Evolutionary conservation across 2,329 filamentous ascomycete species (phyloP).

Genomic region (Aaosphaeria arxii): DNA sequence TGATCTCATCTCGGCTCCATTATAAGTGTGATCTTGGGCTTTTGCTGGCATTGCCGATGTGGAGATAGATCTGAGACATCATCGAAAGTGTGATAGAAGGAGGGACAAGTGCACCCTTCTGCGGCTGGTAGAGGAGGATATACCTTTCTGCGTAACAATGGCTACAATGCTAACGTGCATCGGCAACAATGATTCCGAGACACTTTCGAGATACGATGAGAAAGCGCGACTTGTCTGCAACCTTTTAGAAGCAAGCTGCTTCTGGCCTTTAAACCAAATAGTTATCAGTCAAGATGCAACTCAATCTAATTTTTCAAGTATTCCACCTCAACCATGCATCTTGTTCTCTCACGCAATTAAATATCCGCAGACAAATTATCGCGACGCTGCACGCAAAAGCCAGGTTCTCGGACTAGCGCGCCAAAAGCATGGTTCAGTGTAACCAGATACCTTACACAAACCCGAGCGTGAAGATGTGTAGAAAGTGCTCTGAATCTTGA

Average conservation of each 20-base stretch:
- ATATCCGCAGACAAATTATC: constrained; percentile 30
- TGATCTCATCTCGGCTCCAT: background rate
- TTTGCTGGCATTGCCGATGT: constrained; percentile 1
- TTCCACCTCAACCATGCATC: background rate
- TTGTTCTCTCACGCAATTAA: constrained; percentile 6
- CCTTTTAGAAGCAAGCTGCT: constrained; percentile 5
- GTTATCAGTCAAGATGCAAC: background rate
- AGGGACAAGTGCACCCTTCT: constrained; percentile 7
- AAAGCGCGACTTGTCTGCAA: constrained; percentile 8
- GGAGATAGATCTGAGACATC: constrained; percentile 3
- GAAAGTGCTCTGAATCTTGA: background rate
- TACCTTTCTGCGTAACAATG: constrained; percentile 5
- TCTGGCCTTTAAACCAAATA: constrained; percentile 1
- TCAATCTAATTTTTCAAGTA: constrained; percentile 2
- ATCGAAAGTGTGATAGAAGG: background rate
- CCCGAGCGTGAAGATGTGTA: constrained; percentile 24
- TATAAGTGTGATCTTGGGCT: constrained; percentile 1
- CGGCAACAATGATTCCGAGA: background rate
- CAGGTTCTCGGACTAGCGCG: background rate
- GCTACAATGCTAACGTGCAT: constrained; percentile 5
- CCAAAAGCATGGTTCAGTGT: background rate
- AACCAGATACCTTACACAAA: constrained; percentile 16
- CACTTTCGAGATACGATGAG: background rate
- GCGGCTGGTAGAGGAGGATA: constrained; percentile 4
- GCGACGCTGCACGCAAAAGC: constrained; percentile 22